Base-by-base conservation (phyloP, 164 flowering plant species). In the Stephania cephalantha region DNA sequence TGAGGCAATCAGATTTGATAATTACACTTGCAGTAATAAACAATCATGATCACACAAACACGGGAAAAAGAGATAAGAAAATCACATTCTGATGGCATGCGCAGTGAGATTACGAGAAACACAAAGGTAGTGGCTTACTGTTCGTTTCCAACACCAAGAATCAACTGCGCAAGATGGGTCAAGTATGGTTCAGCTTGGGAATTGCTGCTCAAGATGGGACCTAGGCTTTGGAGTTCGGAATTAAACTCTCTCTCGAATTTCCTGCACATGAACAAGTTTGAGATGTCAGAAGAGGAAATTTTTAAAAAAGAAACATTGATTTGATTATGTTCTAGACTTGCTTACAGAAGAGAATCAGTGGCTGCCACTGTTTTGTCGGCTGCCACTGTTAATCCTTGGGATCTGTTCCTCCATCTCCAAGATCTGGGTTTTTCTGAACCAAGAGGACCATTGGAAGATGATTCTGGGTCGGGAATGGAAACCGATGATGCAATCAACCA, bases 91-190 rank as follows among this genome's bases (percentile, higher is more conserved):
- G 29, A 7, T 64, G 30, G 31, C 68, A 64, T 29, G n/a, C 9
- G 25, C 29, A 20, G 3, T 8, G 30, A 25, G 68, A 6, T 25
- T 25, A 8, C 29, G 11, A 64, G 31, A 64, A 20, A 11, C 9
- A 72, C 31, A 58, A 70, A 63, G 73, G 58, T 58, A 15, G 2
- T 18, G 68, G 18, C n/a, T 22, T 77, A 84, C 79, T 80, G 84
- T 18, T 90, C 94, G 72, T 83, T 84, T 74, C 89, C 85, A 74
- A 85, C 82, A 6, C 99, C 97, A 66, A 95, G 90, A 82, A 95
- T 89, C 89, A 89, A 91, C 82, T 94, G 95, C 9, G 97, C 97
- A 73, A 95, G 97, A 84, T 93, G 99, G 75, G 91, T 90, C 81
- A 93, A 79, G 80, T 93, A 89, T 46, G 99, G 98, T 76, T 94